Base-by-base conservation (phyloP, 2,329 filamentous ascomycete species). In the Parastagonospora avenae region DNA sequence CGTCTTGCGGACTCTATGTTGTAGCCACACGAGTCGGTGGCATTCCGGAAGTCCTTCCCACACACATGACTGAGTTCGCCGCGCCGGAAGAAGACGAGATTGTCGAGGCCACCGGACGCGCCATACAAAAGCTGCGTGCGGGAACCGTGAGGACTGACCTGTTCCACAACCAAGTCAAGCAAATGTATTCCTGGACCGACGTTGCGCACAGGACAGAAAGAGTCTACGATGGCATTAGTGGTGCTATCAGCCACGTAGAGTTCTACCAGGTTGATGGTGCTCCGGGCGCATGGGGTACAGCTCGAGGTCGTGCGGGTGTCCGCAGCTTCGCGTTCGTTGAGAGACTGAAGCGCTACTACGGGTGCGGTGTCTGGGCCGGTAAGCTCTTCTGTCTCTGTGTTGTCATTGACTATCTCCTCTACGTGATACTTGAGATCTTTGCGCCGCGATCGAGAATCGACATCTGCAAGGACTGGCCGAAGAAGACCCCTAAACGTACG, bases 121-220 rank as follows among this genome's bases (percentile, higher is more conserved):
- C 95, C 14, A 97, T 99, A 55, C 88, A 87, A 0, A 88, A 90
- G 28, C 81, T 99, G 48, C 87, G 93, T 38, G 89, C 88, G 5
- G 93, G 92, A 62, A 91, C 88, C 64, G 89, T 99, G 27, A 87
- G 91, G 56, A 96, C 94, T 1, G 93, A 97, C 71, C 85, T 88
- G 36, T 99, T 99, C 69, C 94, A 99, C 71, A 93, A 96, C 60
- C 90, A 97, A 74, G 94, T 99, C 56, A 92, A 93, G 74, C 90
- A 90, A 78, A 97, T 97, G 94, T 99, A 99, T 77, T 96, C 91
- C 1, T 99, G 94, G 94, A 90, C 90, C 27, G 93, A 99, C 71
- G 93, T 99, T 27, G 94, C 94, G 11, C 84, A 89, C 63, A 89
- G 94, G 48, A 97, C 94, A 0, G 94, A 99, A 76, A 84, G 93